Base-by-base conservation (phyloP, 2,329 filamentous ascomycete genomes). In the Aspergillus ustus region DNA sequence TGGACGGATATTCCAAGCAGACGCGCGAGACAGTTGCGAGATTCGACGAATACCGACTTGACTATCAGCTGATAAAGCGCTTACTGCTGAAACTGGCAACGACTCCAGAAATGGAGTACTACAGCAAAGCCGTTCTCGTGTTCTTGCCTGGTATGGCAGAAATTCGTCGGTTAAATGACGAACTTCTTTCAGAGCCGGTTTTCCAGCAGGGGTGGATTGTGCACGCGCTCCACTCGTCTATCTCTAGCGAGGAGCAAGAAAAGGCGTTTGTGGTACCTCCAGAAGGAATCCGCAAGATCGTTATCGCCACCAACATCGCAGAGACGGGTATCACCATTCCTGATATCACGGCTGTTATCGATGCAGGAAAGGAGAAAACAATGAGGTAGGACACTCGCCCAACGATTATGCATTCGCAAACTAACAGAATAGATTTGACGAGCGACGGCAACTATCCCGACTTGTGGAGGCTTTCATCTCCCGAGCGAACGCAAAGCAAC, bases 261-360 rank as follows among this genome's bases (percentile, higher is more conserved):
- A 89, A 91, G 37, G 95, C 95, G 0, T 99, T 99, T 74, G 81
- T 92, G 6, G 80, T 97, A 0, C 95, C 95, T 6, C 92, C 93
- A 1, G 84, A 83, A 3, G 94, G 94, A 0, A 83, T 88, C 60
- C 87, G 93, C 65, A 99, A 99, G 79, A 95, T 99, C 66, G 94
- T 99, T 2, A 85, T 99, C 58, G 93, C 95, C 1, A 99, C 95
- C 15, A 99, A 99, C 73, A 99, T 99, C 75, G 95, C 95, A 4
- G 95, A 99, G 76, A 99, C 95, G 0, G 95, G 73, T 81, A 97
- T 99, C 72, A 99, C 95, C 0, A 99, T 99, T 67, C 95, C 95
- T 1, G 95, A 99, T 73, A 92, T 99, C 31, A 98, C 95, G 0
- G 97, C 93, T 69, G 95, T 99, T 50, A 91, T 99, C 61, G 95